These are phyloP conservation scores for Micromonas pusilla DNA, from an alignment of 139 green algal species.

Conservation along the genomic window DNA sequence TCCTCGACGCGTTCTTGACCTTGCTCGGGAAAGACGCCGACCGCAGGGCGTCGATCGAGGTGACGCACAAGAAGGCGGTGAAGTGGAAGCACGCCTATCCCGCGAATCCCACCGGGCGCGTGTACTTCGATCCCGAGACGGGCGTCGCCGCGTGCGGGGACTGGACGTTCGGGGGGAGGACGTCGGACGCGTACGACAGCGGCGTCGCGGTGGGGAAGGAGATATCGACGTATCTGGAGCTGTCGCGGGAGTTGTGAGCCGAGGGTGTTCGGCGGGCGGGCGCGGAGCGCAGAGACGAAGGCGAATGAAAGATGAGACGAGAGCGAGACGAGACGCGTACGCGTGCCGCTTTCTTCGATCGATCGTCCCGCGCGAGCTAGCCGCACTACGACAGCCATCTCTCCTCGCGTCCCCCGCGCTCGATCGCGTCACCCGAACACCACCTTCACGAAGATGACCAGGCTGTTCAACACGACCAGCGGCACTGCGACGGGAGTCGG, in stretches of 20 bases:
- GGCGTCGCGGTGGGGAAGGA: background rate
- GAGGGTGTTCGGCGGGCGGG: too few species aligned
- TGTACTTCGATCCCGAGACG: background rate
- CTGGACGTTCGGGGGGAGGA: background rate
- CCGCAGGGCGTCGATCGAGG: background rate
- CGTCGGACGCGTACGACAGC: background rate
- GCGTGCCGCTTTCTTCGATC: background rate
- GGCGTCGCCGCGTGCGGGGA: background rate
- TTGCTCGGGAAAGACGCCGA: too few species aligned
- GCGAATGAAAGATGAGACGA: too few species aligned
- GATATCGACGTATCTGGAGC: too few species aligned
- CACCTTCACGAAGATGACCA: slow-evolving; percentile 74
- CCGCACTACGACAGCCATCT: background rate
- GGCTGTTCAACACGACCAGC: slow-evolving; percentile 59
- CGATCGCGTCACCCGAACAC: slow-evolving; percentile 68
- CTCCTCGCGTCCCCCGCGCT: background rate
- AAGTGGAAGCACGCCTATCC: background rate
- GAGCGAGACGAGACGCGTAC: background rate
- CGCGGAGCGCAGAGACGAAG: too few species aligned
- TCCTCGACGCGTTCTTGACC: background rate
- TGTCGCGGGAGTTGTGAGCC: too few species aligned
- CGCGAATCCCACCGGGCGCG: background rate
- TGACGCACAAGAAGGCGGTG: background rate
- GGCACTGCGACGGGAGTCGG: slow-evolving; percentile 50
- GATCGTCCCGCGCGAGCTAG: background rate